Conservation (phyloP, 768 basidiomycete genomes). For the Grammothele lineata region DNA sequence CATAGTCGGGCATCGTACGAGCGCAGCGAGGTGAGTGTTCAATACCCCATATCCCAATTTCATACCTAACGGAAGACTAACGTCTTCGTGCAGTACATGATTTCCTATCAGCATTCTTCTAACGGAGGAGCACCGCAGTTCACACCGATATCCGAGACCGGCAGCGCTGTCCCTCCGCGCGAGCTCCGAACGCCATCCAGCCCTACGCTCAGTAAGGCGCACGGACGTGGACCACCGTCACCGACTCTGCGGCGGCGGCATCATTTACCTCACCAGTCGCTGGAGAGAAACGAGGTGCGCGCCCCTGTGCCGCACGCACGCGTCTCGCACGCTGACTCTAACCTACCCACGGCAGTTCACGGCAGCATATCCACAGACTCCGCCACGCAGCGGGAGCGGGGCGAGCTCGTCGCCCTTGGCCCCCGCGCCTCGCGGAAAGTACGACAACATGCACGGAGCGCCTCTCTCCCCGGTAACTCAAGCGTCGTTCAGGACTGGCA, state of each 20-base stretch:
- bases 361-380: constrained; percentile 25
- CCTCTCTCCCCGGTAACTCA: constrained; percentile 15
- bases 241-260: constrained; percentile 16
- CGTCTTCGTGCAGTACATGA: constrained; percentile 19
- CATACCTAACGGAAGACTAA: no score
- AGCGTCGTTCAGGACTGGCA: constrained; percentile 4
- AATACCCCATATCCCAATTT: no score
- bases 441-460: background rate
- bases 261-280: constrained; percentile 17
- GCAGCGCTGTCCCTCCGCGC: no score
- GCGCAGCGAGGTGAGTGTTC: constrained; percentile 27
- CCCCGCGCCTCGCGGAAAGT: constrained; percentile 3
- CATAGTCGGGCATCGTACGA: constrained; percentile 18
- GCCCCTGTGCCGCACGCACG: background rate
- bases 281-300: constrained; percentile 27
- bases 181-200: constrained; percentile 15
- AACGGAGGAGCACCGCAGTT: no score
- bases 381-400: constrained; percentile 22
- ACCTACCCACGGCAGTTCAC: constrained; percentile 12
- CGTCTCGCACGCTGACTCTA: background rate
- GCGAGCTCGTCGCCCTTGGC: constrained; percentile 15
- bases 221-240: no score
- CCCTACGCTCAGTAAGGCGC: constrained; percentile 7
- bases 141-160: no score
- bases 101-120: constrained; percentile 23